These are phyloP conservation scores for Sporothrix curviconia DNA, from an alignment of 2,329 filamentous ascomycete species.

Conservation along the genomic window DNA sequence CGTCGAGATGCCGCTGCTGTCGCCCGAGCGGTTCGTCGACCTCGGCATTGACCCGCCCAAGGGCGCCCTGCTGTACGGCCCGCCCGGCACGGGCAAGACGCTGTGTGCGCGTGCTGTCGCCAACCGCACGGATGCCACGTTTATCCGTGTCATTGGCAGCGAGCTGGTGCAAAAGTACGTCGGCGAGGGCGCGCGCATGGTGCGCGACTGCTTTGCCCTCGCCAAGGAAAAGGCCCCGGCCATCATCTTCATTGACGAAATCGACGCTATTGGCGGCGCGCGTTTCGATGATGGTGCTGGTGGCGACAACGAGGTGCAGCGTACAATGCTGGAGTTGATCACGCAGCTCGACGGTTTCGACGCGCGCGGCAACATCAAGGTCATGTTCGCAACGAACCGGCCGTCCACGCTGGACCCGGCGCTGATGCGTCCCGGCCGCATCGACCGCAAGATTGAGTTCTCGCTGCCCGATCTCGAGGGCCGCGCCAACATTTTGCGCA, in stretches of 20 bases:
- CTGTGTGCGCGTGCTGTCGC: constrained; percentile 95
- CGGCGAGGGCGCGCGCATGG: constrained; percentile 96
- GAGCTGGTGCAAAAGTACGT: constrained; percentile 99
- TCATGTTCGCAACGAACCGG: constrained; percentile 99
- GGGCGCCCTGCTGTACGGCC: constrained; percentile 91
- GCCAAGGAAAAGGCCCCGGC: constrained; percentile 99
- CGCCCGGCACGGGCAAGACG: constrained; percentile 97
- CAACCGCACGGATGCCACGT: constrained; percentile 96
- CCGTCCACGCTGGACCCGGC: constrained; percentile 96
- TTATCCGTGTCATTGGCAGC: constrained; percentile 96
- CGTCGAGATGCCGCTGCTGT: constrained; percentile 95
- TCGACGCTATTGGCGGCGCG: constrained; percentile 97
- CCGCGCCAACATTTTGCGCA: constrained; percentile 92
- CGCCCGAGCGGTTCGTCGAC: constrained; percentile 93
- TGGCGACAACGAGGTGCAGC: constrained; percentile 94
- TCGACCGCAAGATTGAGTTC: constrained; percentile 99
- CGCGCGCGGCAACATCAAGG: constrained; percentile 97
- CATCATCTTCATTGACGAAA: constrained; percentile 99
- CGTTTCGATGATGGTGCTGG: constrained; percentile 96
- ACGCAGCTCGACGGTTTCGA: constrained; percentile 99
- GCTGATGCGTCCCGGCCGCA: constrained; percentile 91
- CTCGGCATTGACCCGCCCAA: constrained; percentile 99
- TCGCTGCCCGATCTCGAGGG: constrained; percentile 94
- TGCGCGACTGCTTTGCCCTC: constrained; percentile 98
- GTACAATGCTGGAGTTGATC: constrained; percentile 95